phyloP scores from a whole-genome alignment of 495 filamentous ascomycete species.

The Penicillium bovifimosum region DNA sequence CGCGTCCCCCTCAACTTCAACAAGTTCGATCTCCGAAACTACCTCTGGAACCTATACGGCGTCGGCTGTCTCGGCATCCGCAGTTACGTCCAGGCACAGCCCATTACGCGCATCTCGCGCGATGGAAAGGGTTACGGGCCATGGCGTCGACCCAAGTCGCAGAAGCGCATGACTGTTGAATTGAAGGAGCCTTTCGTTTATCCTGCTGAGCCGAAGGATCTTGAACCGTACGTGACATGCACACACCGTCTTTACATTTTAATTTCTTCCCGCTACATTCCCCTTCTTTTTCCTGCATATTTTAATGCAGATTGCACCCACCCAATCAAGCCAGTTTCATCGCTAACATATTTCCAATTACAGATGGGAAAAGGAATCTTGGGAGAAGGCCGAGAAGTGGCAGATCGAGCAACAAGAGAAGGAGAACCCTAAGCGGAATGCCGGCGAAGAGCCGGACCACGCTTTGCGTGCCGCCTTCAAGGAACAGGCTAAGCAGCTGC shows the following conservation, averaged over 20 bases:
- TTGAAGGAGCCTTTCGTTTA: constrained; percentile 78
- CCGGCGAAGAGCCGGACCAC: constrained; percentile 27
- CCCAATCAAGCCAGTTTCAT: neutral
- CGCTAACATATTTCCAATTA: constrained; percentile 13
- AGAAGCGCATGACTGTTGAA: constrained; percentile 90
- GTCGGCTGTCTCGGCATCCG: constrained; percentile 64
- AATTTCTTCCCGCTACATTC: neutral
- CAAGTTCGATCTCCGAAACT: constrained; percentile 89
- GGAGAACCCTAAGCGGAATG: constrained; percentile 21
- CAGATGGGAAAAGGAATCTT: constrained; percentile 49
- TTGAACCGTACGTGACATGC: constrained; percentile 44
- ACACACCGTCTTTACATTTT: neutral
- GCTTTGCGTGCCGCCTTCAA: constrained; percentile 26
- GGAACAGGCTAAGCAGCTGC: constrained; percentile 55
- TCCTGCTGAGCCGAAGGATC: constrained; percentile 59
- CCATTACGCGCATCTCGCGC: constrained; percentile 40
- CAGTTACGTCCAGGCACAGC: constrained; percentile 69
- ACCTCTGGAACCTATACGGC: constrained; percentile 71
- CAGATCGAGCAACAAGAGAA: constrained; percentile 18
- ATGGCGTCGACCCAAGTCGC: constrained; percentile 54
- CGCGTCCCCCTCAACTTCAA: constrained; percentile 79
- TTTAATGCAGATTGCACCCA: neutral
- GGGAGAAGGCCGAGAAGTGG: constrained; percentile 31
- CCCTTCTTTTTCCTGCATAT: no score
- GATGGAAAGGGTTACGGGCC: constrained; percentile 38